Base-by-base conservation (phyloP, 2,329 filamentous ascomycete genomes). In the Paradendryphiella salina region DNA sequence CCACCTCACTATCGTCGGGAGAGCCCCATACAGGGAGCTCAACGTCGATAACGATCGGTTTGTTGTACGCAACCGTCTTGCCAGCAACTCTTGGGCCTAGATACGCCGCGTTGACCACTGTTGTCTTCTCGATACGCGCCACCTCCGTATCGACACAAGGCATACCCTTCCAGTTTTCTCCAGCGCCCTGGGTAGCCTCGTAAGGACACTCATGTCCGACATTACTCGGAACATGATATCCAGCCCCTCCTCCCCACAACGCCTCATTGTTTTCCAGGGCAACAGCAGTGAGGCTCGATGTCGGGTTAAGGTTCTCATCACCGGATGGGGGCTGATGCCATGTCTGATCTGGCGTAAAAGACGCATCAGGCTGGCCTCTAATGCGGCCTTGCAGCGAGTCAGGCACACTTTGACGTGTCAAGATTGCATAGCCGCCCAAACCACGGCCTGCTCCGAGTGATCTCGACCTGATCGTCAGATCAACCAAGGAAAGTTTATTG, bases 31-130 rank as follows among this genome's bases (percentile, higher is more conserved):
- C 76, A 0, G 86, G 86, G 54, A 94, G 75, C 58, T 91, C 84
- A 23, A 95, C 66, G 67, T 96, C 89, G 10, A 96, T 85, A n/a
- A 95, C 86, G 59, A 95, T 87, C 15, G 90, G 86, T 67, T 91
- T 89, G 72, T 92, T 85, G 73, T 88, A 85, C 54, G 73, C 79
- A 69, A 85, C 88, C 13, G 83, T 83, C 1, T 73, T 77, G 28
- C 62, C 62, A 10, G 67, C 63, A 73, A 83, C 86, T 54, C 82
- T 85, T 17, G 79, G 85, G 35, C 84, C 84, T 79, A 88, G 82
- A 55, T 92, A 85, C 15, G 89, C 85, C 21, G 88, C 88, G 73
- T 96, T 95, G 60, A 94, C 81, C 45, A 95, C 76, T 66, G 85
- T 92, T 1, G 89, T 92, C 1, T 89, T 94, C 75, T 93, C 87